Conservation (phyloP, 805 yeast species). For the Candida pseudofarinosa region DNA sequence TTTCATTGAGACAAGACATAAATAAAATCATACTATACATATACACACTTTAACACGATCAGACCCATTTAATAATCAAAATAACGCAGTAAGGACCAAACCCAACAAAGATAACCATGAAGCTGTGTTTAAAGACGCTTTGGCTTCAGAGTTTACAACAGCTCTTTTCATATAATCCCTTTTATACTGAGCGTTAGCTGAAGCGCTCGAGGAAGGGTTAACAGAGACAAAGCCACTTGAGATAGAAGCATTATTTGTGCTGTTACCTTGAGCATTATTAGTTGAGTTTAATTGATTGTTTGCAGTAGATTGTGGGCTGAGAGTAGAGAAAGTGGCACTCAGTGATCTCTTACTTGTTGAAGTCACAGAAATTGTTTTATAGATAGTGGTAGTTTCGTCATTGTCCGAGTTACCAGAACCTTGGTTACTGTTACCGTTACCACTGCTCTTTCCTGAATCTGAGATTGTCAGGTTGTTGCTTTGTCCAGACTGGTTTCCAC, state of each 20-base stretch:
- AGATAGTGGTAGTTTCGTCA: neutral
- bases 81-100: neutral
- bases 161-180: neutral
- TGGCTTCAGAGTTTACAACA: neutral
- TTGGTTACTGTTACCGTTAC: neutral
- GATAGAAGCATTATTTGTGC: neutral
- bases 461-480: neutral
- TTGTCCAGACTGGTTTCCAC: neutral
- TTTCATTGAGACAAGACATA: too few species aligned
- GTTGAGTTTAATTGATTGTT: neutral
- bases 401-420: neutral
- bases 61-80: neutral
- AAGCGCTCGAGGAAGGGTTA: neutral
- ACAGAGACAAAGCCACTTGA: neutral
- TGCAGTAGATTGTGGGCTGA: neutral
- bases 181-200: neutral
- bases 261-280: too few species aligned
- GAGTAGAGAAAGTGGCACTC: neutral
- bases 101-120: neutral
- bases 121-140: neutral
- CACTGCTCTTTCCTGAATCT: neutral
- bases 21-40: neutral
- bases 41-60: neutral
- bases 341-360: neutral
- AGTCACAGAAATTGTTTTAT: neutral